Conservation (phyloP, 352 stramenopile species). For the Phytophthora cactorum region DNA sequence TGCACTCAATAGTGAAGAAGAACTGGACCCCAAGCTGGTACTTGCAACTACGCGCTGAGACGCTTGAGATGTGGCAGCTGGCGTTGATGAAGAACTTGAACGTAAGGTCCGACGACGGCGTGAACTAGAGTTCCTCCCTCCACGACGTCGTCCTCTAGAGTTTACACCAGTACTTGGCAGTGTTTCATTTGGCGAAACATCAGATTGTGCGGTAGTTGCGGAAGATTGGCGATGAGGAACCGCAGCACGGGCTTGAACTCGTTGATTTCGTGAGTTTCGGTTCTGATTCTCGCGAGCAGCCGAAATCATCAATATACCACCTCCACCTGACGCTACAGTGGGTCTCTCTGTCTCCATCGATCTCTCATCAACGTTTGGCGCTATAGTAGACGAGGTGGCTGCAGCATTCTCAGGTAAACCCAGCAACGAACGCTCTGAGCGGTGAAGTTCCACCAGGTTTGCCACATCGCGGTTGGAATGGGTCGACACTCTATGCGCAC, state of each 20-base stretch:
- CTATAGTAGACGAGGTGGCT: neutral
- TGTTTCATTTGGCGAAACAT: neutral
- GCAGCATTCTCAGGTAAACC: constrained; percentile 11
- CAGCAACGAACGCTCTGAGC: constrained; percentile 16
- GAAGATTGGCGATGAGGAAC: constrained; percentile 10
- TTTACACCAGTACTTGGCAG: neutral
- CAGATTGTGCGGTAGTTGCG: neutral
- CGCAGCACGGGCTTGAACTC: constrained; percentile 10
- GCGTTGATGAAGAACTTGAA: constrained; percentile 6
- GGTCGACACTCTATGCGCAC: constrained; percentile 9
- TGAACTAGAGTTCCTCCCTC: constrained; percentile 1
- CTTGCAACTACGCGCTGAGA: neutral
- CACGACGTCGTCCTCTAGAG: constrained; percentile 6
- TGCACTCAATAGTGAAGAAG: neutral
- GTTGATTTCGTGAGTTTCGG: constrained; percentile 1
- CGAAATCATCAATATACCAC: neutral
- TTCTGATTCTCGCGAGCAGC: neutral
- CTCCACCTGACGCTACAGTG: neutral
- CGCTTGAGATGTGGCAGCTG: neutral
- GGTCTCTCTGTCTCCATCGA: neutral
- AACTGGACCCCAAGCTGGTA: neutral
- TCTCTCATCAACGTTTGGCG: neutral
- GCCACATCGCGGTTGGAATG: constrained; percentile 25
- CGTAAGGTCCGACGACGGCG: constrained; percentile 4
- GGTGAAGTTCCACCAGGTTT: constrained; percentile 30